Evolutionary conservation across 257 asterid genomes (phyloP).

Genomic region (Agastache rugosa): DNA sequence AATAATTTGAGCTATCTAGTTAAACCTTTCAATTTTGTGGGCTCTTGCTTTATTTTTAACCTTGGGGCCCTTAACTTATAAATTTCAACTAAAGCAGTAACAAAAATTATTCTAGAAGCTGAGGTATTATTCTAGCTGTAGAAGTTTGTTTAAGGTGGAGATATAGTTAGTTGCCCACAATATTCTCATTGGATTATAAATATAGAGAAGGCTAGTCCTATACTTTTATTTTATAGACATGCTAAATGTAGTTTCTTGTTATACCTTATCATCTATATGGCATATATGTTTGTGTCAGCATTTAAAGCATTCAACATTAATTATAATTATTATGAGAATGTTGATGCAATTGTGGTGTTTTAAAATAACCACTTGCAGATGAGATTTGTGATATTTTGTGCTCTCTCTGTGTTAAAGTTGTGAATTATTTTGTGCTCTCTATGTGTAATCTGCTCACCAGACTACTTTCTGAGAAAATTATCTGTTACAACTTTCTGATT

Average conservation of each 20-base stretch:
- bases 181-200: slow-evolving; percentile 10
- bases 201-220: slow-evolving; percentile 2
- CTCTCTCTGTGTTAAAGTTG: neutral
- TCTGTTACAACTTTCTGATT: slow-evolving; percentile 27
- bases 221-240: neutral
- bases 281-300: neutral
- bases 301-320: slow-evolving; percentile 23
- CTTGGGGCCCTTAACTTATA: neutral
- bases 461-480: slow-evolving; percentile 19
- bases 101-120: slow-evolving; percentile 8
- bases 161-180: slow-evolving; percentile 11
- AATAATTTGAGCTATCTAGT: slow-evolving; percentile 16
- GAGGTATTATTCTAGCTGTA: slow-evolving; percentile 11
- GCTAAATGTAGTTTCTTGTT: neutral
- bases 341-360: slow-evolving; percentile 14
- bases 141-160: slow-evolving; percentile 19
- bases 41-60: slow-evolving; percentile 27
- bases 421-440: slow-evolving; percentile 12
- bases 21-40: slow-evolving; percentile 14
- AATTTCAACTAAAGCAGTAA: neutral
- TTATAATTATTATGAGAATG: slow-evolving; percentile 12
- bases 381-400: slow-evolving; percentile 15
- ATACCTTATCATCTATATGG: slow-evolving; percentile 7
- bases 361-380: neutral
- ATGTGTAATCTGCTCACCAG: neutral